Conservation (phyloP, 2,329 filamentous ascomycete species). For the Xylariaceae sp. region DNA sequence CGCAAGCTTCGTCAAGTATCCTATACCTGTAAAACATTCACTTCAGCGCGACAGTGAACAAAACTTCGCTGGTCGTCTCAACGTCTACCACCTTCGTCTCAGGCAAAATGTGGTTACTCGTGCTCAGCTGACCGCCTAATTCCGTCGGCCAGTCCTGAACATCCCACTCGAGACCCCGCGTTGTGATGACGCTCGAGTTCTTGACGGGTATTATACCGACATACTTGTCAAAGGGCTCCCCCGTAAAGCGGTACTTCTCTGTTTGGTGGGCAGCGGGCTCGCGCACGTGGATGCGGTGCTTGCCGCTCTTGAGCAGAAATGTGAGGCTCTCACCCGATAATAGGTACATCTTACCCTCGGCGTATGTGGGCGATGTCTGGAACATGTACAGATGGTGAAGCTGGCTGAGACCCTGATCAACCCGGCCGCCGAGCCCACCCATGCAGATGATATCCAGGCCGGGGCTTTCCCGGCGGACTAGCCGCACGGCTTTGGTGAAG, state of each 20-base stretch:
- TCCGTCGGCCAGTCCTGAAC: constrained; percentile 74
- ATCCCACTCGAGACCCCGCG: constrained; percentile 85
- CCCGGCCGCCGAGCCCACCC: constrained; percentile 81
- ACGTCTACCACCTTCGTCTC: constrained; percentile 58
- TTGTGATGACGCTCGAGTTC: constrained; percentile 74
- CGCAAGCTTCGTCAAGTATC: no score
- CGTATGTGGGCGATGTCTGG: constrained; percentile 43
- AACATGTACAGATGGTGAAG: constrained; percentile 77
- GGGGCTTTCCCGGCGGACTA: constrained; percentile 16
- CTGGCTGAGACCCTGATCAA: constrained; percentile 88
- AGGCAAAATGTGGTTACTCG: constrained; percentile 70
- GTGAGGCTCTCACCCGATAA: constrained; percentile 78
- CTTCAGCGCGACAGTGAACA: constrained; percentile 70
- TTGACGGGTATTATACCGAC: constrained; percentile 83
- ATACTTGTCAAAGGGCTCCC: constrained; percentile 64
- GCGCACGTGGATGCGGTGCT: constrained; percentile 64
- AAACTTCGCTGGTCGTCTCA: constrained; percentile 57
- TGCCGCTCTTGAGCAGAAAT: constrained; percentile 63
- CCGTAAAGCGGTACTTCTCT: constrained; percentile 9
- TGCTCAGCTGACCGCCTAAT: constrained; percentile 71
- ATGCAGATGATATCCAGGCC: constrained; percentile 66
- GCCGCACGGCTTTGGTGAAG: constrained; percentile 73
- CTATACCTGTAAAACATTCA: no score
- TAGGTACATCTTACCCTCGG: constrained; percentile 64
- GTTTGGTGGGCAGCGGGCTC: constrained; percentile 26